Percentiles rank a stretch among this genome's conserved stretches.
These are phyloP conservation scores for Eruca vesicaria DNA, from an alignment of 441 rosid species.

Conservation along the genomic window DNA sequence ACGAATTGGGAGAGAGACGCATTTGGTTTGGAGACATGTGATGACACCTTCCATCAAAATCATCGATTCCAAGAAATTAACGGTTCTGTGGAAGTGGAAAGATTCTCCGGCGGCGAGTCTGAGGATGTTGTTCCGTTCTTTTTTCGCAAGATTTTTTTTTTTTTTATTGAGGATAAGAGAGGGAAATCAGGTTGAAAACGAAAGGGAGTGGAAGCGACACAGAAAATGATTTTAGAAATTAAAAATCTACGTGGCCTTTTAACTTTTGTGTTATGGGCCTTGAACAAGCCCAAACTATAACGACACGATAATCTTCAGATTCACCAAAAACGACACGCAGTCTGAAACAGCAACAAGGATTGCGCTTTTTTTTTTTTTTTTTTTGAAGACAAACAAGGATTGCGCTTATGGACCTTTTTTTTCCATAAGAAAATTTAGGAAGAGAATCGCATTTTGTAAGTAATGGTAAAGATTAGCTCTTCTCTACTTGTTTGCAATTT, in stretches of 20 bases:
- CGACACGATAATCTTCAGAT: background rate
- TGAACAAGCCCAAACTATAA: constrained; percentile 13
- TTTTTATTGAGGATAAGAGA: constrained; percentile 34
- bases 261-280: background rate
- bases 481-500: constrained; percentile 20
- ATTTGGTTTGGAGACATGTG: constrained; percentile 44
- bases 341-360: too few species aligned
- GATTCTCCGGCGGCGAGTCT: constrained; percentile 35
- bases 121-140: constrained; percentile 25
- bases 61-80: background rate
- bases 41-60: constrained; percentile 35
- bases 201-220: constrained; percentile 27
- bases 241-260: constrained; percentile 1
- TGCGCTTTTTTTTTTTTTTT: background rate
- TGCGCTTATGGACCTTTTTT: too few species aligned
- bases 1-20: constrained; percentile 43
- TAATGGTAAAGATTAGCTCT: constrained; percentile 2
- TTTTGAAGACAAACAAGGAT: too few species aligned
- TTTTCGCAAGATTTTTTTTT: constrained; percentile 5
- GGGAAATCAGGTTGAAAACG: constrained; percentile 38
- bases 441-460: background rate
- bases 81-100: background rate
- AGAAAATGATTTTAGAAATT: background rate
- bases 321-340: constrained; percentile 2
- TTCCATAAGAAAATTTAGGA: background rate